A percentile compares a stretch with the other conserved stretches of the same genome.
These are phyloP conservation scores for Fonsecaea pugnacius DNA, from an alignment of 2,329 filamentous ascomycete genomes.

Conservation along the genomic window DNA sequence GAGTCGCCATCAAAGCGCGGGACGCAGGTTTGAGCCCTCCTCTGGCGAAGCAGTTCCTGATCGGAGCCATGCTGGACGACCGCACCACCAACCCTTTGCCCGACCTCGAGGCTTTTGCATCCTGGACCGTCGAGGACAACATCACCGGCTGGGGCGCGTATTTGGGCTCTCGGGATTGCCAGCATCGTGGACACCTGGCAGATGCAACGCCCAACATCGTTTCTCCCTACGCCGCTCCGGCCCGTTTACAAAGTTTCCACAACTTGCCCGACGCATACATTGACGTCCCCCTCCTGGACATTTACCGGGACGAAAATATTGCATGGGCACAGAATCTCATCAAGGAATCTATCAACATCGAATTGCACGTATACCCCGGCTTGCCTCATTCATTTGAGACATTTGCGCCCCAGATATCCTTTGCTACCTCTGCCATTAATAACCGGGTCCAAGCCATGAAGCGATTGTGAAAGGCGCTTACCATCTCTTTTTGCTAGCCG, in stretches of 20 bases:
- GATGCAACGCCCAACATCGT: constrained; percentile 38
- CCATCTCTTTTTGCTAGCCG: no score
- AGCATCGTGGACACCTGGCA: no score
- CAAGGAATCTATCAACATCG: constrained; percentile 46
- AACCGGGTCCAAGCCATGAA: constrained; percentile 30
- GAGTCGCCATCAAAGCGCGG: no score
- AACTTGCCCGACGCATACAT: constrained; percentile 52
- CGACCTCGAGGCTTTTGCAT: no score
- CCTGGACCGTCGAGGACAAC: constrained; percentile 45
- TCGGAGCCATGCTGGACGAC: no score
- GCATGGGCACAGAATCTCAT: constrained; percentile 49
- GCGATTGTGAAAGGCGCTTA: no score
- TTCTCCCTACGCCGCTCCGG: constrained; percentile 44
- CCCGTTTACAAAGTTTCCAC: constrained; percentile 42
- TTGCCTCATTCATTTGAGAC: constrained; percentile 49
- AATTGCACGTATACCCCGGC: constrained; percentile 53
- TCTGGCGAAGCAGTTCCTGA: no score
- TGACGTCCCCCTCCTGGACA: constrained; percentile 50
- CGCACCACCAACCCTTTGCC: no score
- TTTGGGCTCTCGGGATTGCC: constrained; percentile 31
- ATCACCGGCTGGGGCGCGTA: constrained; percentile 43
- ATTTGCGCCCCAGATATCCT: constrained; percentile 32
- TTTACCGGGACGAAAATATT: constrained; percentile 50
- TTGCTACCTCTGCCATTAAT: constrained; percentile 24
- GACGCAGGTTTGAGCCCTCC: no score